phyloP scores from a whole-genome alignment of 345 rosid species.

The Populus alba region DNA sequence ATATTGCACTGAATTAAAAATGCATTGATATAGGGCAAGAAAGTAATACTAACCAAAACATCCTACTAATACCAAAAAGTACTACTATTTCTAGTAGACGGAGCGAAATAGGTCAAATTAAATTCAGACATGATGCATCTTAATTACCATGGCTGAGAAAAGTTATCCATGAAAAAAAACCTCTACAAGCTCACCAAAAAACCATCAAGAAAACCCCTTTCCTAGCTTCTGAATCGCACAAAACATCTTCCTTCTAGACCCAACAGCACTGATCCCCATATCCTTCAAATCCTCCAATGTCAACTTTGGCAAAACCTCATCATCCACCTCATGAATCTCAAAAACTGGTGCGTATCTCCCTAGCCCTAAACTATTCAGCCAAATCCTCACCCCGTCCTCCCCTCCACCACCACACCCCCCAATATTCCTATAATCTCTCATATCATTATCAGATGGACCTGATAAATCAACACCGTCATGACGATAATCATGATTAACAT shows the following conservation, averaged over 20 bases:
- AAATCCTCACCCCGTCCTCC: conserved; percentile 59
- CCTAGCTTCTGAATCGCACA: conserved; percentile 75
- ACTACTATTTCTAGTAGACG: conserved; percentile 7
- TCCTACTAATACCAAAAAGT: conserved; percentile 32
- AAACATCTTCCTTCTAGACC: conserved; percentile 80
- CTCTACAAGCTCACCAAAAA: conserved; percentile 10
- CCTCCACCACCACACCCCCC: conserved; percentile 26
- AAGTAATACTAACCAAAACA: conserved; percentile 12
- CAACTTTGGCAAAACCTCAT: conserved; percentile 73
- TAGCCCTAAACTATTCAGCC: conserved; percentile 66
- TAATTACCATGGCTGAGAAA: conserved; percentile 46
- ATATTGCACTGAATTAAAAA: conserved; percentile 27
- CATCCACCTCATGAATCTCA: conserved; percentile 89
- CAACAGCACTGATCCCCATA: conserved; percentile 87
- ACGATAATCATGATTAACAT: conserved; percentile 11
- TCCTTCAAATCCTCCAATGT: conserved; percentile 87
- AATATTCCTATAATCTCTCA: conserved; percentile 39
- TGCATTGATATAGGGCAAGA: conserved; percentile 22
- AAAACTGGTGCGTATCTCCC: conserved; percentile 73
- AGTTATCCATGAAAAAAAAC: conserved; percentile 21
- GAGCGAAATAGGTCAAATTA: conserved; percentile 25
- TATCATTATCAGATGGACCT: conserved; percentile 52
- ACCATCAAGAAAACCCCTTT: conserved; percentile 60
- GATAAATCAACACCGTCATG: conserved; percentile 48
- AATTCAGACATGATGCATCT: conserved; percentile 47